A percentile compares a stretch with the other conserved stretches of the same genome.
phyloP scores from a whole-genome alignment of 441 rosid species.

The Adansonia madagascariensis region DNA sequence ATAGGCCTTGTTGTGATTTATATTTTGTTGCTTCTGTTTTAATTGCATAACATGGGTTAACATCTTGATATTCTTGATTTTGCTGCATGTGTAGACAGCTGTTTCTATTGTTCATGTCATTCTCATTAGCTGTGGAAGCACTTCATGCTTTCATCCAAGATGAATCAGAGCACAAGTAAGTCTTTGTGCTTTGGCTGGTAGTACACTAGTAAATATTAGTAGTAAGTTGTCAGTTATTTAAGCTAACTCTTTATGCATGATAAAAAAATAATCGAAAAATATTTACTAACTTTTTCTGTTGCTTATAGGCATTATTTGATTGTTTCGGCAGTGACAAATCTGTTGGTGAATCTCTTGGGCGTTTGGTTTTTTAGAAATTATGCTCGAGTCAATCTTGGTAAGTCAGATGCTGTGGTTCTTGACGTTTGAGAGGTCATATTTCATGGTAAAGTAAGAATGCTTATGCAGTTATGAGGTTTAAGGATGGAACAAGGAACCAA shows the following conservation, averaged over 20 bases:
- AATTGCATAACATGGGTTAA: slow-evolving; percentile 36
- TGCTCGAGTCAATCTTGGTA: slow-evolving; percentile 89
- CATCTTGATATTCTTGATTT: slow-evolving; percentile 50
- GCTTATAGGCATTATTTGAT: slow-evolving; percentile 87
- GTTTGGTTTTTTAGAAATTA: slow-evolving; percentile 96
- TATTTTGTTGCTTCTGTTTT: slow-evolving; percentile 12
- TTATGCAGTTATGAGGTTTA: background rate
- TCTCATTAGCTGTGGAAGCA: slow-evolving; percentile 96
- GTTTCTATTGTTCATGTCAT: slow-evolving; percentile 97
- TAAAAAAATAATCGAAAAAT: background rate
- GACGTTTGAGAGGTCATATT: slow-evolving; percentile 14
- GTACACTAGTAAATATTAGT: slow-evolving; percentile 2
- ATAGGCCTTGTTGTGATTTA: background rate
- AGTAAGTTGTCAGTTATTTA: slow-evolving; percentile 23
- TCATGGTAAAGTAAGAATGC: slow-evolving; percentile 11
- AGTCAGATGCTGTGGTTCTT: slow-evolving; percentile 34
- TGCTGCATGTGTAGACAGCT: slow-evolving; percentile 95
- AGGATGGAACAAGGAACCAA: background rate
- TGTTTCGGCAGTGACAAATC: slow-evolving; percentile 92
- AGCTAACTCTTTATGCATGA: background rate
- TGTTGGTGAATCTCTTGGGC: slow-evolving; percentile 87
- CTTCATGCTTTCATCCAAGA: slow-evolving; percentile 98
- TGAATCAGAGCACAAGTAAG: slow-evolving; percentile 98
- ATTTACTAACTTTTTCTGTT: slow-evolving; percentile 26
- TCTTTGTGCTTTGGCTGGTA: slow-evolving; percentile 20